Evolutionary conservation across 192 early-diverging fungal species (phyloP), one percentile per base, ranked within the genome.

Genomic region (Rhizophagus clarus): DNA sequence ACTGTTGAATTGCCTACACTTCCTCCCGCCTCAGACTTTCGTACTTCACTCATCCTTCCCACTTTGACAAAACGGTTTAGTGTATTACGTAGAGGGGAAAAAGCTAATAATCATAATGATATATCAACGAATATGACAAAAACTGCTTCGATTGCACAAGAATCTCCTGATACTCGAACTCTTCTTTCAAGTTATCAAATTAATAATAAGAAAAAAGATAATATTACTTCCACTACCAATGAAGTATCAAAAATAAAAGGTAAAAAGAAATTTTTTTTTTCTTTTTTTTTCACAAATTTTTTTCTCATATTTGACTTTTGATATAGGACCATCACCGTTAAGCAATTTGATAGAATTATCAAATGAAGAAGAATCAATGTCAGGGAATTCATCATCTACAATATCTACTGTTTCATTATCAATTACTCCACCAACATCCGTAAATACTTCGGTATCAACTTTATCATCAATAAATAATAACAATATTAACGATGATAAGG

Each of bases 21-120:
- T 63, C 61, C 37, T 37, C 61, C 61, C 2, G n/a, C 75, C 26
- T 62, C 56, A 24, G 61, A 61, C 61, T 76, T 63, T 37, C 75
- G 73, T 28, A 75, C 75, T 26, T 76, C 75, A 15, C 34, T 76
- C 34, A 63, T 63, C 12, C 75, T 63, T 32, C 75, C 75, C 34
- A 32, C 60, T 34, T 64, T 76, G 22, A 63, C 56, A 9, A 76
- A 63, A 64, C 28, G 61, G 10, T 63, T 63, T 42, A 61, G 61
- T 64, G 75, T 76, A 37, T 34, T 76, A n/a, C 61, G 61, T 26
- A 40, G 75, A 20, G 61, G 75, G n/a, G 56, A 76, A 28, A 32
- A 29, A 47, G n/a, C 15, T 20, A 74, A 56, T 0, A 74, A 74
- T 56, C 22, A 29, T 29, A 32, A 61, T 15, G n/a, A 10, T 20